Evolutionary conservation across 148 eudicot genomes (phyloP).

Genomic region (Silene latifolia): DNA sequence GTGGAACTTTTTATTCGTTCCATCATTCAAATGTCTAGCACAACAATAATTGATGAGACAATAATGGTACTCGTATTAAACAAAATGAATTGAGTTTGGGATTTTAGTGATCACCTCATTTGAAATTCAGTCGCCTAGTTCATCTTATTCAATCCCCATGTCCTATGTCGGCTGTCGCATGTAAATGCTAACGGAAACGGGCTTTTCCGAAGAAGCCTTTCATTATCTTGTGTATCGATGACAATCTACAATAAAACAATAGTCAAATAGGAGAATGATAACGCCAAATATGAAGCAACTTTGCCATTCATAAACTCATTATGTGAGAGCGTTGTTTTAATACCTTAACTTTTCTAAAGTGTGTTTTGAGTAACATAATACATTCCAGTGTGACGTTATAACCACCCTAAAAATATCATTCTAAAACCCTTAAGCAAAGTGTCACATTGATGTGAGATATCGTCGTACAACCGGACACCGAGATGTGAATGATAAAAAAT

Average conservation of each 20-base stretch:
- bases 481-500: slow-evolving; percentile 4
- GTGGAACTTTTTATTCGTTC: too few species aligned
- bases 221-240: slow-evolving; percentile 6
- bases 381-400: too few species aligned
- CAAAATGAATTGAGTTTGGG: slow-evolving; percentile 2
- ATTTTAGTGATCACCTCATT: slow-evolving; percentile 18
- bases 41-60: too few species aligned
- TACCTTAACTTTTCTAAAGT: too few species aligned
- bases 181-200: not conserved
- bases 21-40: too few species aligned
- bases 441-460: slow-evolving; percentile 1
- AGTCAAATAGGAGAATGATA: too few species aligned
- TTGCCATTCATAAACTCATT: too few species aligned
- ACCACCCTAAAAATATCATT: too few species aligned
- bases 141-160: not conserved
- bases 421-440: not conserved
- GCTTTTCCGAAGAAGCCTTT: not conserved
- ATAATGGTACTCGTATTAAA: too few species aligned
- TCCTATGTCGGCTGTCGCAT: not conserved
- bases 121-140: not conserved
- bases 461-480: not conserved
- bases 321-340: too few species aligned
- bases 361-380: too few species aligned
- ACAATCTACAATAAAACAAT: slow-evolving; percentile 1
- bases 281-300: too few species aligned